Evolutionary conservation across 2,329 filamentous ascomycete species (phyloP), one percentile per base, ranked within the genome.

Genomic region (Fusarium compactum): DNA sequence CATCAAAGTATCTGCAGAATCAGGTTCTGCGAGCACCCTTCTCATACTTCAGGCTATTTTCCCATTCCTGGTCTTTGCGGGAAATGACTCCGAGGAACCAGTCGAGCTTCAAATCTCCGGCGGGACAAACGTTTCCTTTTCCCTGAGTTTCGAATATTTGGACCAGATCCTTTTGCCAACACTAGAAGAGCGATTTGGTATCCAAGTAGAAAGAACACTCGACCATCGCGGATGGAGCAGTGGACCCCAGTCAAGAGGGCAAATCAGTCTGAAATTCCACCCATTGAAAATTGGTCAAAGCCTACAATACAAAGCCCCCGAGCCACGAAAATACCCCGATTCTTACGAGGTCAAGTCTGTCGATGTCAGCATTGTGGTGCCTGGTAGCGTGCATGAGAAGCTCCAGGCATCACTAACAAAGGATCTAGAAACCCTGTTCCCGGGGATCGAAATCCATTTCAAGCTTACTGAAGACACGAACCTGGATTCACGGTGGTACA

Each of bases 11-110:
- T 79, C 77, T 7, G 83, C 86, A 6, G 82, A 82, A 4, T 86
- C 85, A 0, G 76, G 77, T 10, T 86, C 85, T 2, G 86, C 87
- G 1, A 90, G 87, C 71, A 80, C 85, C 3, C 75, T 88, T 25
- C 82, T 90, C 15, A 84, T 90, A 58, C 82, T 91, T 63, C 89
- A 91, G 76, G 87, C 88, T 3, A 79, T 90, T 11, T 79, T 91
- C 8, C 89, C 88, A 0, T 89, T 86, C 64, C 78, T 90, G 2
- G 74, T 91, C 8, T 89, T 88, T 60, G 83, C 86, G 0, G 80
- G 82, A n/a, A 81, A 82, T 63, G 78, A 80, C 9, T 74, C 65
- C n/a, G 76, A 72, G 9, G 80, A 83, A 27, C 82, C 84, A 3
- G 78, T 89, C 24, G 81, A 82, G 30, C 70, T 90, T 8, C 81